phyloP scores from a whole-genome alignment of 768 basidiomycete genomes.

The Suillus variegatus region DNA sequence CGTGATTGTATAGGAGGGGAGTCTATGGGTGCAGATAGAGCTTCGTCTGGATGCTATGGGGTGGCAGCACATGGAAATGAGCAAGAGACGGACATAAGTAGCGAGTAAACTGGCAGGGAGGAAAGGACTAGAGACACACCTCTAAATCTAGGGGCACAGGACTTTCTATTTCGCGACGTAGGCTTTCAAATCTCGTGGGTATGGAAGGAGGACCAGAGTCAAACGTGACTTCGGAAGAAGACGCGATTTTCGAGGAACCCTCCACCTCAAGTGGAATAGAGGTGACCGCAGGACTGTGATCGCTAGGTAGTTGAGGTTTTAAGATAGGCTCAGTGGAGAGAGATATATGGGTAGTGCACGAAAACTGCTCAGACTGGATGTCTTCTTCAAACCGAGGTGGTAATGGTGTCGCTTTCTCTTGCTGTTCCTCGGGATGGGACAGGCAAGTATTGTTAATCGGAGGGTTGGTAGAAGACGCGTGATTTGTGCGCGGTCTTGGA shows the following conservation, averaged over 20 bases:
- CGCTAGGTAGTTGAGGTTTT: neutral
- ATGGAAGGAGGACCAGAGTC: neutral
- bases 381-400: neutral
- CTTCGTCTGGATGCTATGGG: neutral
- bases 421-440: neutral
- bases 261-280: neutral
- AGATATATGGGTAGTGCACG: neutral
- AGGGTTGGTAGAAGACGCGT: constrained; percentile 5
- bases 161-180: neutral
- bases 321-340: neutral
- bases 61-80: neutral
- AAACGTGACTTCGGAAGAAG: neutral
- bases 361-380: neutral
- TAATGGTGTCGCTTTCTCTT: neutral
- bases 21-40: constrained; percentile 34
- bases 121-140: neutral
- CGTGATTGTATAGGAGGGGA: constrained; percentile 39
- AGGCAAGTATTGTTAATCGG: neutral
- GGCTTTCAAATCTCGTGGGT: neutral
- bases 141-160: neutral
- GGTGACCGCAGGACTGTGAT: neutral
- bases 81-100: neutral
- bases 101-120: neutral
- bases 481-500: neutral
- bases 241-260: neutral